Conservation (phyloP, 2,329 filamentous ascomycete species). For the Cyclaneusma minus region DNA sequence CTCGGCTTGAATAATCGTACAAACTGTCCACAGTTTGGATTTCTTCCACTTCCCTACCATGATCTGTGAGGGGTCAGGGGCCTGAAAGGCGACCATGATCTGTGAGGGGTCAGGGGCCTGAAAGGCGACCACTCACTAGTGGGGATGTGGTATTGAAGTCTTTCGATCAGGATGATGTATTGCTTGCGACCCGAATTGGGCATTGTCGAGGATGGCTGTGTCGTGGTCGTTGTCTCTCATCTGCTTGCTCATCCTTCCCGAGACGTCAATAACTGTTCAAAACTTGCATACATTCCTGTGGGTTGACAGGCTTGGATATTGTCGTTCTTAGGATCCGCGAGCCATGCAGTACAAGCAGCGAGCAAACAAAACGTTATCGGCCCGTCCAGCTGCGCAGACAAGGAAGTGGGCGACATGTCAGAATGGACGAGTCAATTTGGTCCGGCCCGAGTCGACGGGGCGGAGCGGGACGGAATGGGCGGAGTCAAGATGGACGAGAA, state of each 20-base stretch:
- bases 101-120: conserved; percentile 13
- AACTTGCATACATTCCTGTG: too few relatives aligned
- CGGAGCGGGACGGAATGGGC: conserved; percentile 25
- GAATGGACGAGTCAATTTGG: neutral
- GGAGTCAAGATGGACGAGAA: conserved; percentile 32
- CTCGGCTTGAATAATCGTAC: neutral
- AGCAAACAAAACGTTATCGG: conserved; percentile 25
- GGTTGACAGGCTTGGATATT: conserved; percentile 20
- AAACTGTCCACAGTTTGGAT: neutral
- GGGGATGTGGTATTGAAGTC: conserved; percentile 21
- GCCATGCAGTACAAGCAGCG: conserved; percentile 20
- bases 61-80: conserved; percentile 35
- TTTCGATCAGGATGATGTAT: conserved; percentile 22
- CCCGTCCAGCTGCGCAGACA: conserved; percentile 22
- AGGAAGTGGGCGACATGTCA: conserved; percentile 19
- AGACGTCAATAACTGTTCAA: conserved; percentile 20
- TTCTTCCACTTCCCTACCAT: conserved; percentile 20
- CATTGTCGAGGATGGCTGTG: conserved; percentile 22
- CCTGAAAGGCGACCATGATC: conserved; percentile 18
- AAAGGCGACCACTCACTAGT: conserved; percentile 23
- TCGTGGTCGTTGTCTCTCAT: conserved; percentile 27
- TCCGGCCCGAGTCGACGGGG: conserved; percentile 8
- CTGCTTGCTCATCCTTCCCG: conserved; percentile 33
- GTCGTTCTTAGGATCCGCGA: conserved; percentile 12
- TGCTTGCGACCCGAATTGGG: conserved; percentile 22